Percentiles rank a stretch among this genome's conserved stretches.
Evolutionary conservation across 2,329 filamentous ascomycete genomes (phyloP).

Genomic region (Macrophomina pseudophaseolina): DNA sequence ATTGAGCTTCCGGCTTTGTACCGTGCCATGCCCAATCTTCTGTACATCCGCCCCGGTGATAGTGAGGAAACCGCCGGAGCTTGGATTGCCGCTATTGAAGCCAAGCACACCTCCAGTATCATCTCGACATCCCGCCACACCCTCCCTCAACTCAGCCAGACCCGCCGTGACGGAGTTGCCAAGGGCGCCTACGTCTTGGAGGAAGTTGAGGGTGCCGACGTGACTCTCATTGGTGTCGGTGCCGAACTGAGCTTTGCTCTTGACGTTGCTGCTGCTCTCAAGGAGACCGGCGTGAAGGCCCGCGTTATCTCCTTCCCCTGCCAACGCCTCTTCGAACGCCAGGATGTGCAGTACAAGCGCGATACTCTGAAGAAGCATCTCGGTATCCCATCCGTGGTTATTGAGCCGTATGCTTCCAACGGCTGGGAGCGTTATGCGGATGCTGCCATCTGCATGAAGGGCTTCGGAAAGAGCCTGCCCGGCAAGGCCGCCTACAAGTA

Average conservation of each 20-base stretch:
- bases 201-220: slow-evolving; percentile 51
- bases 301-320: slow-evolving; percentile 59
- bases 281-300: slow-evolving; percentile 46
- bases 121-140: slow-evolving; percentile 57
- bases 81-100: slow-evolving; percentile 55
- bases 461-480: slow-evolving; percentile 62
- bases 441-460: slow-evolving; percentile 59
- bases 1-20: slow-evolving; percentile 63
- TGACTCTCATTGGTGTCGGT: slow-evolving; percentile 58
- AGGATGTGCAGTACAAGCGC: slow-evolving; percentile 53
- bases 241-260: slow-evolving; percentile 57
- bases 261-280: slow-evolving; percentile 46
- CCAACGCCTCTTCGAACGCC: slow-evolving; percentile 56
- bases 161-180: slow-evolving; percentile 49
- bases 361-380: slow-evolving; percentile 50
- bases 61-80: slow-evolving; percentile 64
- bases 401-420: slow-evolving; percentile 64
- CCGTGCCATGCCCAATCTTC: slow-evolving; percentile 66
- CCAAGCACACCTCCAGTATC: slow-evolving; percentile 51
- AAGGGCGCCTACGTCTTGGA: slow-evolving; percentile 55
- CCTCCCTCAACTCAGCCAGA: slow-evolving; percentile 46
- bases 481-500: slow-evolving; percentile 61
- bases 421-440: slow-evolving; percentile 67
- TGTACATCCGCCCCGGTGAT: slow-evolving; percentile 66
- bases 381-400: slow-evolving; percentile 58